phyloP scores from a whole-genome alignment of 2,329 filamentous ascomycete species.

The Colletotrichum acutatum region DNA sequence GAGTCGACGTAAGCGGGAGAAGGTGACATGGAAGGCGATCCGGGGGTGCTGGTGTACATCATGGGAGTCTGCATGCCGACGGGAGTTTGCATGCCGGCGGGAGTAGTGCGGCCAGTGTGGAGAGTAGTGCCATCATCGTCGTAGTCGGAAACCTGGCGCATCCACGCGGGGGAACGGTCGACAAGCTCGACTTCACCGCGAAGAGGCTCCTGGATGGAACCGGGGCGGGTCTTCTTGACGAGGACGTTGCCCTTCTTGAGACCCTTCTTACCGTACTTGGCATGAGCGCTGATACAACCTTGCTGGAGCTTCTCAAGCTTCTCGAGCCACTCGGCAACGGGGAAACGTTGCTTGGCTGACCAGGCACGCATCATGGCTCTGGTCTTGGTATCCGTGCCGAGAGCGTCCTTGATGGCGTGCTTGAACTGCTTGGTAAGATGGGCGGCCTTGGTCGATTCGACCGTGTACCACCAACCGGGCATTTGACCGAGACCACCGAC shows the following conservation, averaged over 20 bases:
- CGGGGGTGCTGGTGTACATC: constrained; percentile 27
- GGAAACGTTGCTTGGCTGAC: constrained; percentile 73
- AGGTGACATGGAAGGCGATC: constrained; percentile 30
- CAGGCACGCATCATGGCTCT: constrained; percentile 72
- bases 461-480: constrained; percentile 78
- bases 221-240: constrained; percentile 28
- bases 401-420: constrained; percentile 68
- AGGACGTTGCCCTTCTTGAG: constrained; percentile 32
- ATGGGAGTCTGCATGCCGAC: constrained; percentile 27
- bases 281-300: constrained; percentile 65
- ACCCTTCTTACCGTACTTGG: constrained; percentile 39
- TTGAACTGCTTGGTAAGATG: constrained; percentile 75
- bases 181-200: constrained; percentile 34
- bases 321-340: constrained; percentile 74
- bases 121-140: constrained; percentile 33
- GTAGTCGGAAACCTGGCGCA: constrained; percentile 33
- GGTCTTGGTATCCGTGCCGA: constrained; percentile 65
- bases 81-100: constrained; percentile 27
- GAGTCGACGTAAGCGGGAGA: constrained; percentile 28
- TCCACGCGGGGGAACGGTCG: constrained; percentile 34
- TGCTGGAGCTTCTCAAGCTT: constrained; percentile 71
- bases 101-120: constrained; percentile 30
- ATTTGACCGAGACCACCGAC: constrained; percentile 76
- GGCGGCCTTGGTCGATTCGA: constrained; percentile 71
- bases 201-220: constrained; percentile 20